Percentiles rank a stretch among this genome's conserved stretches.
phyloP scores from a whole-genome alignment of 768 basidiomycete species.

The Lyophyllum semitale region DNA sequence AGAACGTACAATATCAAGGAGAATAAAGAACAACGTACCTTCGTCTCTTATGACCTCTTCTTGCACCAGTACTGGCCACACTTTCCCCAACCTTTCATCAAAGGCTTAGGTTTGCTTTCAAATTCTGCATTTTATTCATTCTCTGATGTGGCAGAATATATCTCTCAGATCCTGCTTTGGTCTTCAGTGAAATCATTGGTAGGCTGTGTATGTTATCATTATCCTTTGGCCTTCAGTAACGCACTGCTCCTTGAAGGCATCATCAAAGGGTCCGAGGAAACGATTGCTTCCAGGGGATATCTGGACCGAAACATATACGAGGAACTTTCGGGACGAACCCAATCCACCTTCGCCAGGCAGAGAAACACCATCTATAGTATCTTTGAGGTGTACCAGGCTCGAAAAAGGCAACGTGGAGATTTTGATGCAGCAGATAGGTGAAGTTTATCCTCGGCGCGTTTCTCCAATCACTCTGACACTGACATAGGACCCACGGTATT shows the following conservation, averaged over 20 bases:
- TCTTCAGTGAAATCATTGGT: conserved; percentile 71
- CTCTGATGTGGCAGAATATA: not conserved
- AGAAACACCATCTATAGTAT: conserved; percentile 51
- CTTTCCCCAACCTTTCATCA: conserved; percentile 51
- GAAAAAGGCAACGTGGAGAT: conserved; percentile 43
- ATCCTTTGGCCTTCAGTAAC: not conserved
- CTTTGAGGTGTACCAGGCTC: conserved; percentile 52
- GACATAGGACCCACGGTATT: conserved; percentile 51
- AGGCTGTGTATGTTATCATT: conserved; percentile 7
- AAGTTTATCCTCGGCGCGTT: conserved; percentile 1
- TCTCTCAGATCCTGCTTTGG: conserved; percentile 54
- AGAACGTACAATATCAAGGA: not conserved
- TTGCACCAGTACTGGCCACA: conserved; percentile 58
- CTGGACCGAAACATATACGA: conserved; percentile 48
- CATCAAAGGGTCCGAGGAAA: conserved; percentile 67
- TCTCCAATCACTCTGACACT: not conserved
- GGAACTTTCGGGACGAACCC: conserved; percentile 49
- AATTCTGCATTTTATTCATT: not conserved
- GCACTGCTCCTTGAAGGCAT: conserved; percentile 41
- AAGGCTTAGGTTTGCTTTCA: conserved; percentile 48
- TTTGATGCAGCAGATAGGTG: conserved; percentile 65
- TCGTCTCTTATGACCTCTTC: conserved; percentile 51
- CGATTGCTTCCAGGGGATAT: conserved; percentile 37
- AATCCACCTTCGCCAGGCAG: conserved; percentile 54
- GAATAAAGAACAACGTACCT: conserved; percentile 12